Base-by-base conservation (phyloP, 163 green algal species). In the Scenedesmus sp. region DNA sequence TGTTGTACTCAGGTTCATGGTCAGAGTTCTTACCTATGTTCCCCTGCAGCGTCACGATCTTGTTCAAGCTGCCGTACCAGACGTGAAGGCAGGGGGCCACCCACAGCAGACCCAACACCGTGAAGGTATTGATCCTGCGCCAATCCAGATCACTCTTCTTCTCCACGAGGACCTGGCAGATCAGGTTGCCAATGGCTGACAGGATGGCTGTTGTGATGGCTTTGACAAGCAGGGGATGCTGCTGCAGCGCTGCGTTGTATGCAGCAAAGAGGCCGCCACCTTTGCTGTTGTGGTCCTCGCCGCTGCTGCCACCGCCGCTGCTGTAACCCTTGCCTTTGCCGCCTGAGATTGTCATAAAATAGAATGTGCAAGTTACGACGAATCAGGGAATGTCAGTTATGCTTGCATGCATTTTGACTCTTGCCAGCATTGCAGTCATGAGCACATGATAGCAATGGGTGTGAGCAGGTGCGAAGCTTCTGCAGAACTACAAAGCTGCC, bases 71-170 rank as follows among this genome's bases (percentile, higher is more conserved):
- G 59, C 90, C 90, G 65, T 98, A 99, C 97, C 97, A 99, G 42
- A 95, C 92, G 90, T 98, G 96, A 68, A 99, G 94, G 10, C 91
- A 87, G 43, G 97, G 97, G 1, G 96, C 97, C 3, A 99, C 96
- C 26, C 98, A 88, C 1, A 92, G 83, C n/a, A 95, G 37, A 7
- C 97, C 96, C 89, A 96, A 92, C 12, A 81, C 59, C 3, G 95
- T 96, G 91, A 98, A 98, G 68, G 76, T 89, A 65, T 81, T 92
- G 4, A 95, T 78, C 30, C 97, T 94, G 84, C 95, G 95, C 40
- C 46, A 94, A 89, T 98, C 93, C 42, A 97, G 92, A 3, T 83
- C 43, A 0, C 83, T 43, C 30, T 91, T 92, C 49, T 95, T 89
- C 88, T 98, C 94, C 37, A 98, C 91, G 43, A 92, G 33, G 13